A percentile compares a stretch with the other conserved stretches of the same genome.
These are phyloP conservation scores for Thelonectria blattea DNA, from an alignment of 2,329 filamentous ascomycete species.

Conservation along the genomic window DNA sequence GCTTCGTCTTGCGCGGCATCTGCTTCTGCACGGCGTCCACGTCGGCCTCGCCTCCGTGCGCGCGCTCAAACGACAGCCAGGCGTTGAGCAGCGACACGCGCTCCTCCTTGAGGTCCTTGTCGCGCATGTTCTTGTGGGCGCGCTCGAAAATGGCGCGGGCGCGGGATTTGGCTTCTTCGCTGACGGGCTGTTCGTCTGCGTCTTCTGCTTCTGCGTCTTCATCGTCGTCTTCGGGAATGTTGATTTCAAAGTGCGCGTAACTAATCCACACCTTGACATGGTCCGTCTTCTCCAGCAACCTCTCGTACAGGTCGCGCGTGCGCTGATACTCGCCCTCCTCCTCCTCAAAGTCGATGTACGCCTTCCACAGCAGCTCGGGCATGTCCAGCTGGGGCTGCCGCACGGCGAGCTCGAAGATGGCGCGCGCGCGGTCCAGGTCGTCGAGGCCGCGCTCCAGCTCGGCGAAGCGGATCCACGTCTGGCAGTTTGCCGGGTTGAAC, in stretches of 20 bases:
- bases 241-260: slow-evolving; percentile 98
- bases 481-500: slow-evolving; percentile 87
- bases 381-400: slow-evolving; percentile 86
- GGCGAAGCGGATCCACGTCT: slow-evolving; percentile 96
- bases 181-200: slow-evolving; percentile 73
- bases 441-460: slow-evolving; percentile 91
- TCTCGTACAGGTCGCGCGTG: slow-evolving; percentile 84
- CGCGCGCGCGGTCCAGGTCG: slow-evolving; percentile 84
- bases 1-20: slow-evolving; percentile 94
- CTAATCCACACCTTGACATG: slow-evolving; percentile 99
- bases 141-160: slow-evolving; percentile 85
- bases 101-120: slow-evolving; percentile 90
- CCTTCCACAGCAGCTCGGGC: slow-evolving; percentile 97
- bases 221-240: slow-evolving; percentile 78
- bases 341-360: slow-evolving; percentile 98
- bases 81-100: slow-evolving; percentile 89
- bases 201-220: slow-evolving; percentile 67
- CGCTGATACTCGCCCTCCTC: slow-evolving; percentile 90
- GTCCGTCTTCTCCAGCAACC: slow-evolving; percentile 90
- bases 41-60: slow-evolving; percentile 77
- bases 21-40: slow-evolving; percentile 85
- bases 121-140: slow-evolving; percentile 85
- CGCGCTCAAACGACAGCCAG: slow-evolving; percentile 91
- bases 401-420: slow-evolving; percentile 91
- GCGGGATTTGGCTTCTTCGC: slow-evolving; percentile 81